These are phyloP conservation scores for Annulohypoxylon moriforme DNA, from an alignment of 495 filamentous ascomycete genomes.

Conservation along the genomic window DNA sequence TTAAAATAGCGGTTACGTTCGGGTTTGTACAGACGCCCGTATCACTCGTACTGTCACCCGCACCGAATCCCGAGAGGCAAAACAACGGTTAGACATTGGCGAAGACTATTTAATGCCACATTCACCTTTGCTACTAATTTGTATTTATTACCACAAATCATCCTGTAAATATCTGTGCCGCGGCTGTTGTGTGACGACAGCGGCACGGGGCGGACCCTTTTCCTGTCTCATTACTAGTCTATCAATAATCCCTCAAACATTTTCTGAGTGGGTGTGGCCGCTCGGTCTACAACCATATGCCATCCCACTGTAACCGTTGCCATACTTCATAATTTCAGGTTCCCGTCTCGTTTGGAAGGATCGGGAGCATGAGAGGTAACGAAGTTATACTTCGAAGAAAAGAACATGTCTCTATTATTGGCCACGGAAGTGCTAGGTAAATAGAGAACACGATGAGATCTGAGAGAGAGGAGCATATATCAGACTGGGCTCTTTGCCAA, in stretches of 20 bases:
- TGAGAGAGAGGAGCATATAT: not conserved
- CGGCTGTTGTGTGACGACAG: conserved; percentile 23
- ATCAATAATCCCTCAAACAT: conserved; percentile 45
- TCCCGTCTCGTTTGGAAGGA: not conserved
- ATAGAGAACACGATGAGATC: not conserved
- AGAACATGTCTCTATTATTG: not conserved
- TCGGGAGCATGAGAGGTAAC: not conserved
- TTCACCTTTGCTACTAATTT: conserved; percentile 14
- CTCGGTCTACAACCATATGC: conserved; percentile 13
- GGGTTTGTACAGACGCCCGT: not conserved
- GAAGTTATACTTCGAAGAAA: not conserved
- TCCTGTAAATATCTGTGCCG: conserved; percentile 15
- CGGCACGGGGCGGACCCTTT: conserved; percentile 11
- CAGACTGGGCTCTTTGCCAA: conserved; percentile 17
- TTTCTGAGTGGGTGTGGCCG: conserved; percentile 31
- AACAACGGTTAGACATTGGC: not conserved
- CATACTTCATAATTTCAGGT: conserved; percentile 13
- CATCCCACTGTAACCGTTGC: conserved; percentile 34
- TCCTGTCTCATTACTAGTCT: conserved; percentile 40
- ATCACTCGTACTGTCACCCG: not conserved
- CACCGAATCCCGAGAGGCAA: conserved; percentile 16
- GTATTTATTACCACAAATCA: conserved; percentile 27
- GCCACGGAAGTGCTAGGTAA: not conserved
- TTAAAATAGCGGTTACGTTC: not conserved
- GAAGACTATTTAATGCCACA: conserved; percentile 7